phyloP scores from a whole-genome alignment of 192 early-diverging fungal species.

The Funneliformis geosporum region DNA sequence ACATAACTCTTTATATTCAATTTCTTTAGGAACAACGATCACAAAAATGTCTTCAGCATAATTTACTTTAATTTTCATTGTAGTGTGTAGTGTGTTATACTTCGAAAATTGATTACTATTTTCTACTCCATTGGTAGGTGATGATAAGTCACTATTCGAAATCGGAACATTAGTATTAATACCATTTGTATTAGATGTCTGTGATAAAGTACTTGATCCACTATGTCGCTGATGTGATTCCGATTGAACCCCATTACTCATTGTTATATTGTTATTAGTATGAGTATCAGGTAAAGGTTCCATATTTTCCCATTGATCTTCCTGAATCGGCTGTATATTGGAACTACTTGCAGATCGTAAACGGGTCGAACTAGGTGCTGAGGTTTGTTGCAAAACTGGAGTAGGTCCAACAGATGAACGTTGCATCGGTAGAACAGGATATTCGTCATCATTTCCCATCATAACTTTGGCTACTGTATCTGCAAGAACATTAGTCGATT shows the following conservation, averaged over 20 bases:
- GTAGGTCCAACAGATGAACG: conserved; percentile 28
- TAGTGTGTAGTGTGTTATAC: conserved; percentile 37
- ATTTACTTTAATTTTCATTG: conserved; percentile 86
- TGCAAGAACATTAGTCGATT: conserved; percentile 34
- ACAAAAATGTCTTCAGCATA: conserved; percentile 88
- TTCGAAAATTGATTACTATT: conserved; percentile 39
- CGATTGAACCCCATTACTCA: conserved; percentile 37
- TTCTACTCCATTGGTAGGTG: conserved; percentile 35
- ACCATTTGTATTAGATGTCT: conserved; percentile 24
- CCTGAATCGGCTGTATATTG: conserved; percentile 53
- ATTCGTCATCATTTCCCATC: conserved; percentile 42
- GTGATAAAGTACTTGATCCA: conserved; percentile 22
- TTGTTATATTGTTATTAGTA: conserved; percentile 36
- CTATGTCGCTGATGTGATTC: conserved; percentile 17
- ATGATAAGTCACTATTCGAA: conserved; percentile 34
- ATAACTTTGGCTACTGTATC: conserved; percentile 59
- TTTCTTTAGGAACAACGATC: conserved; percentile 79
- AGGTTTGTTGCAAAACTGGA: not conserved
- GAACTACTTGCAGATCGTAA: conserved; percentile 60
- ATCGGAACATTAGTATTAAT: conserved; percentile 33
- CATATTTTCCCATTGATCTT: conserved; percentile 39
- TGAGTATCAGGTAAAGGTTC: conserved; percentile 37
- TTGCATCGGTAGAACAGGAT: conserved; percentile 40
- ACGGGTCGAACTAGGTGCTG: conserved; percentile 31
- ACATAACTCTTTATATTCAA: conserved; percentile 75